These are phyloP conservation scores for Penicillium roqueforti DNA, from an alignment of 495 filamentous ascomycete species.

Conservation along the genomic window DNA sequence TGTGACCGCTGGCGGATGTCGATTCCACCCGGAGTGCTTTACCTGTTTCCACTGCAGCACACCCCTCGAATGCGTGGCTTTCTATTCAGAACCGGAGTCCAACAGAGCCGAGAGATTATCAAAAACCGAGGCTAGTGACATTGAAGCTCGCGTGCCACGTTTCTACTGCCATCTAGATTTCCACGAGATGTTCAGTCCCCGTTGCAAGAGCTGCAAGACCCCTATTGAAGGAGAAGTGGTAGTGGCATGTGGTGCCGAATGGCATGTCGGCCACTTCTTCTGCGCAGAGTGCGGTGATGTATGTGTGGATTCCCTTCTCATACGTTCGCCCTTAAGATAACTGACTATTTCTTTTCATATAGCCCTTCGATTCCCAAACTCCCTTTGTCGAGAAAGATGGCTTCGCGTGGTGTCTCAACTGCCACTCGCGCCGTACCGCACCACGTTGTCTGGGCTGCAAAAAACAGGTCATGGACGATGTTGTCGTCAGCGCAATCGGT, in stretches of 20 bases:
- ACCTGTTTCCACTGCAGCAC: constrained; percentile 84
- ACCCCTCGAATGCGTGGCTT: constrained; percentile 87
- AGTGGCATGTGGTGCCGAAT: constrained; percentile 87
- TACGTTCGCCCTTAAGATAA: background rate
- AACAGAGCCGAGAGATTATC: constrained; percentile 67
- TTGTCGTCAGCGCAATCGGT: constrained; percentile 80
- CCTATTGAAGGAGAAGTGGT: constrained; percentile 97
- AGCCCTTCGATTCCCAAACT: constrained; percentile 73
- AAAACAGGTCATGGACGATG: constrained; percentile 78
- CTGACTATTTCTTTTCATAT: constrained; percentile 16
- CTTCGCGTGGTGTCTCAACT: constrained; percentile 96
- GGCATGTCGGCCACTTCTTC: constrained; percentile 98
- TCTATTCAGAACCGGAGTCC: constrained; percentile 82
- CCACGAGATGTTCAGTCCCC: constrained; percentile 88
- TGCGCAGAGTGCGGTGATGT: constrained; percentile 97
- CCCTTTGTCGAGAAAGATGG: constrained; percentile 97
- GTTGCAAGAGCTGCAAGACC: constrained; percentile 94
- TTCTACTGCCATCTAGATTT: constrained; percentile 99
- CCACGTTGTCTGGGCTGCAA: constrained; percentile 84
- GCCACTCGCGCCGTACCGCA: constrained; percentile 85
- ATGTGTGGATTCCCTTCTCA: constrained; percentile 17
- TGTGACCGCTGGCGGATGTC: constrained; percentile 71
- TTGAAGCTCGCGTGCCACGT: constrained; percentile 59
- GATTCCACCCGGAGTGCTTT: constrained; percentile 95
- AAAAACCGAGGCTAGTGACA: constrained; percentile 49